A percentile compares a stretch with the other conserved stretches of the same genome.
phyloP scores from a whole-genome alignment of 805 yeast genomes.

The Suhomyces pyralidae region DNA sequence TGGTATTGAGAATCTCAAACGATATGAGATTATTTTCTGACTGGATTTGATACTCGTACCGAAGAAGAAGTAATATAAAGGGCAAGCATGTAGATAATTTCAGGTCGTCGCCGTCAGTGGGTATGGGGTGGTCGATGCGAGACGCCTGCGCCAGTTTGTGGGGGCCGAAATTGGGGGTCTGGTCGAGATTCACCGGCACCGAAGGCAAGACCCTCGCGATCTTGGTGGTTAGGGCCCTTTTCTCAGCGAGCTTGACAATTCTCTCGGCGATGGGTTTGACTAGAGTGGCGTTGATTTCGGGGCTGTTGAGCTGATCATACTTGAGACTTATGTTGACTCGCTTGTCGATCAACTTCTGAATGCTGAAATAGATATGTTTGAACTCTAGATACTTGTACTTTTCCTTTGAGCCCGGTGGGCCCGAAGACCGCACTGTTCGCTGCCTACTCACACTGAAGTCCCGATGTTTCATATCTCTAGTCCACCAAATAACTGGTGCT shows the following conservation, averaged over 20 bases:
- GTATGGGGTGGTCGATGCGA: neutral
- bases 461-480: neutral
- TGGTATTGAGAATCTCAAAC: conserved; percentile 39
- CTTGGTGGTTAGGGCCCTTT: conserved; percentile 30
- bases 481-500: neutral
- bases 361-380: conserved; percentile 35
- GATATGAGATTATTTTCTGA: conserved; percentile 36
- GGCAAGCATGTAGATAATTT: conserved; percentile 23
- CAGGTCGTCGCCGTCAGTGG: conserved; percentile 11
- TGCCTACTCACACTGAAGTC: conserved; percentile 2
- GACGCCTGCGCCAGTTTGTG: conserved; percentile 12
- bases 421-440: neutral
- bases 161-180: conserved; percentile 20
- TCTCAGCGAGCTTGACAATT: conserved; percentile 38
- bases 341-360: conserved; percentile 42
- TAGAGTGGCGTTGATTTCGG: conserved; percentile 46
- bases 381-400: conserved; percentile 31
- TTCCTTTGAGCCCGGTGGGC: conserved; percentile 8
- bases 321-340: conserved; percentile 44
- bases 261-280: conserved; percentile 46
- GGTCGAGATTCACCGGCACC: conserved; percentile 20
- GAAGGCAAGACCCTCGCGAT: conserved; percentile 28
- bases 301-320: conserved; percentile 50
- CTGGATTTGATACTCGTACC: conserved; percentile 40
- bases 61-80: conserved; percentile 31